Conservation (phyloP, 1,284 basidiomycete species). For the Hemileia vastatrix region DNA sequence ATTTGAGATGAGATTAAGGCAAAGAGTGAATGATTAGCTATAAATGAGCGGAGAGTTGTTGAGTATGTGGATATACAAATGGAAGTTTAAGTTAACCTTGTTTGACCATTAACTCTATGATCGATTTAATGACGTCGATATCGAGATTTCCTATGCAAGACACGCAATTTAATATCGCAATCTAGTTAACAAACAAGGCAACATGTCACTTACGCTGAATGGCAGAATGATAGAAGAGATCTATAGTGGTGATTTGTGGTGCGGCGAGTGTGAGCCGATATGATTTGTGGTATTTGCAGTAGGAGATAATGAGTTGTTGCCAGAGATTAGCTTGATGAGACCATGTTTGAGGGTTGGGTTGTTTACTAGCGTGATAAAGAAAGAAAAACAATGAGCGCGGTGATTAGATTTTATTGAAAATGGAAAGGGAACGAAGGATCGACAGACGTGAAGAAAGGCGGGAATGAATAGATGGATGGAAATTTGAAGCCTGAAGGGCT, state of each 20-base stretch:
- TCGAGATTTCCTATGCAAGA: slow-evolving; percentile 1
- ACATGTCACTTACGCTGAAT: slow-evolving; percentile 7
- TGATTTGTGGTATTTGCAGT: slow-evolving; percentile 8
- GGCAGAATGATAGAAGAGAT: slow-evolving; percentile 5
- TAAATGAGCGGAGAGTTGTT: not conserved
- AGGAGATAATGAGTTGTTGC: slow-evolving; percentile 19
- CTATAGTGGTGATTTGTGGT: not conserved
- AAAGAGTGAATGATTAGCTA: not conserved
- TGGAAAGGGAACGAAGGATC: too few relatives aligned
- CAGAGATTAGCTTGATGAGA: slow-evolving; percentile 12
- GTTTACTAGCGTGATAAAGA: too few relatives aligned
- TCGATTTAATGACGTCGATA: not conserved
- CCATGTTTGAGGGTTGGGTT: slow-evolving; percentile 20
- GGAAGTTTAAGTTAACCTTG: not conserved
- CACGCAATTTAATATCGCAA: not conserved
- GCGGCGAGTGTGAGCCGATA: not conserved
- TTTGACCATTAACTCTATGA: slow-evolving; percentile 12
- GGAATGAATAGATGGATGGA: too few relatives aligned
- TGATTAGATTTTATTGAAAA: too few relatives aligned
- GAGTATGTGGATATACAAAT: not conserved
- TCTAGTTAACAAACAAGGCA: not conserved
- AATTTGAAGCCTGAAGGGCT: too few relatives aligned
- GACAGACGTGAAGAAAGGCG: too few relatives aligned
- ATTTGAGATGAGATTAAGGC: slow-evolving; percentile 1
- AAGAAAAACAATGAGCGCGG: too few relatives aligned